Conservation (phyloP, 78 protist genomes). For the Isochrysis galbana region DNA sequence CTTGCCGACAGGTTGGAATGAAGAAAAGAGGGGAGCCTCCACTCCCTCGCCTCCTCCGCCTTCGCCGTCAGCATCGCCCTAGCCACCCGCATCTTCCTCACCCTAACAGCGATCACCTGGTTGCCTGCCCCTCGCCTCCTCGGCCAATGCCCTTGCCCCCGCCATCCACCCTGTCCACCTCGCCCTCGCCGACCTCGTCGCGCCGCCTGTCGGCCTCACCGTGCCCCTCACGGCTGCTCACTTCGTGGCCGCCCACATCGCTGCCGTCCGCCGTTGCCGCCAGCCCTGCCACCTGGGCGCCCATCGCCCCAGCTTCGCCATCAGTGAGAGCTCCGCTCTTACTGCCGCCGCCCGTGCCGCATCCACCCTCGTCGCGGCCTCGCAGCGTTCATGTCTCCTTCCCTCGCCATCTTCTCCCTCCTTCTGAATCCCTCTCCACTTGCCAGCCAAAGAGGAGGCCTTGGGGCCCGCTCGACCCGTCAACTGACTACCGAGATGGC, state of each 20-base stretch:
- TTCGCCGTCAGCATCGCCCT: not conserved
- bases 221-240: not conserved
- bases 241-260: not conserved
- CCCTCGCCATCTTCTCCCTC: not conserved
- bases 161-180: not conserved
- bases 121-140: not conserved
- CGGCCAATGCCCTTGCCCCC: not conserved
- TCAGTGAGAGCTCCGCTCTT: not conserved
- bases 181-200: not conserved
- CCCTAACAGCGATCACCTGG: not conserved
- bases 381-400: not conserved
- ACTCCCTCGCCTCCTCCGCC: not conserved
- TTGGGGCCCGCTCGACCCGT: too few species aligned
- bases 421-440: not conserved
- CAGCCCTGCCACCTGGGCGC: not conserved
- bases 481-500: too few species aligned
- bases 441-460: too few species aligned
- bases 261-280: not conserved
- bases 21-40: too few species aligned
- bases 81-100: not conserved
- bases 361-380: not conserved
- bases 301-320: not conserved
- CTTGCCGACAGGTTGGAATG: too few species aligned
- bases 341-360: not conserved
- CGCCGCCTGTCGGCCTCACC: not conserved